Evolutionary conservation across 257 asterid species (phyloP), one percentile per base, ranked within the genome.

Genomic region (Misopates orontium): DNA sequence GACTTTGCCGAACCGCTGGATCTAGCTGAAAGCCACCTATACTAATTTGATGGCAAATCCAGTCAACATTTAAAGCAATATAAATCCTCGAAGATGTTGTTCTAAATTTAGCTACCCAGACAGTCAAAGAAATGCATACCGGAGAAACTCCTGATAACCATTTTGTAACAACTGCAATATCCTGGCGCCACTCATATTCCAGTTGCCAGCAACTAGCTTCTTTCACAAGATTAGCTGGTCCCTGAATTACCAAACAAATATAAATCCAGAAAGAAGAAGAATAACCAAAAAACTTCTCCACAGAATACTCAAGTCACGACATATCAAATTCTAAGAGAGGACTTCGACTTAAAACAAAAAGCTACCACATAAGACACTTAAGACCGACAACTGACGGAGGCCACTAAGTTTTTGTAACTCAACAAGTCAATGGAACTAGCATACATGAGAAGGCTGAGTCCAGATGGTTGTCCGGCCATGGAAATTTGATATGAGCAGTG

Each of bases 71-170:
- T 71, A 56, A 68, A 69, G 51, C 52, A 55, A 52, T 21, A 41
- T 14, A 4, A 63, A n/a, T 40, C 24, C 53, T 51, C 13, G 36
- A 36, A 36, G 10, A 31, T 32, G 8, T 41, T 36, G 54, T 49
- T 60, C 24, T 1, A 51, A 71, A 71, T 36, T 60, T 51, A 47
- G 79, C 48, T 58, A 12, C 24, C 56, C 23, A 73, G 62, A 62
- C 21, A 17, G 64, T 45, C 31, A 59, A 74, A 71, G 48, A 79
- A 66, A 64, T 63, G 76, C 96, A 76, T 88, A 94, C 99, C 52
- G 97, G 96, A 79, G 99, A 90, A 69, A 84, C 90, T 71, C 99
- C 99, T 7, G 99, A 90, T 54, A 94, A 78, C 99, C 99, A 94
- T 81, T 94, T 94, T 5, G 99, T 90, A 62, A 81, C 95, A 72